Evolutionary conservation across 164 flowering plant genomes (phyloP).

Genomic region (Umbilicus rupestris): DNA sequence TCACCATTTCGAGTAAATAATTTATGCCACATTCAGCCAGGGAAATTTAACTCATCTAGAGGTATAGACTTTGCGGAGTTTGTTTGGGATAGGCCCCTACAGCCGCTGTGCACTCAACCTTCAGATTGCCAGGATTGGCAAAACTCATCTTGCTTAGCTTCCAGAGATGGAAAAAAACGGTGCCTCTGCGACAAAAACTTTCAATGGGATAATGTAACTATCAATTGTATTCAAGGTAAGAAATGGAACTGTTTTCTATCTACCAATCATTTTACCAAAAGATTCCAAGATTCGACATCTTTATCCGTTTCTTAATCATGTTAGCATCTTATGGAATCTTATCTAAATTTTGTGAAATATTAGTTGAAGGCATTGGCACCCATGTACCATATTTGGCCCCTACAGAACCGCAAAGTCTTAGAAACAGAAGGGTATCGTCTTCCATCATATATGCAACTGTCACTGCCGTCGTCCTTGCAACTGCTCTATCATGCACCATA

Average conservation of each 20-base stretch:
- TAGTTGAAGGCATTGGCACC: neutral
- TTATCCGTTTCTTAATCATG: too few relatives aligned
- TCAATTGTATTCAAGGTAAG: slow-evolving; percentile 14
- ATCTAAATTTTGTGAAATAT: neutral
- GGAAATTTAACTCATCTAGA: slow-evolving; percentile 7
- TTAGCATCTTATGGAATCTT: too few relatives aligned
- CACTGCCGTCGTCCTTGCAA: neutral
- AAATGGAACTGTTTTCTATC: neutral
- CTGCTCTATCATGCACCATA: slow-evolving; percentile 12
- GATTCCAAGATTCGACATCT: too few relatives aligned
- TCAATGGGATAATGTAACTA: slow-evolving; percentile 11
- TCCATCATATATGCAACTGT: neutral
- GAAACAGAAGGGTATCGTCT: neutral
- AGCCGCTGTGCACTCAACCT: slow-evolving; percentile 23
- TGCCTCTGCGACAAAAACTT: slow-evolving; percentile 15
- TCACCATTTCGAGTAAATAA: slow-evolving; percentile 19
- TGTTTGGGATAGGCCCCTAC: slow-evolving; percentile 27
- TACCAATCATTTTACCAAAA: too few relatives aligned
- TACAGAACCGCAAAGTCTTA: neutral
- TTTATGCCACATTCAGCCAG: slow-evolving; percentile 14
- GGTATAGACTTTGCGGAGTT: slow-evolving; percentile 21
- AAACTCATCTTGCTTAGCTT: slow-evolving; percentile 13
- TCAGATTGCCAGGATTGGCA: slow-evolving; percentile 27
- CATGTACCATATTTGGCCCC: neutral
- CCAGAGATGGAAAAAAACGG: slow-evolving; percentile 4